phyloP scores from a whole-genome alignment of 306 rosid species.

The Glycine latifolia region DNA sequence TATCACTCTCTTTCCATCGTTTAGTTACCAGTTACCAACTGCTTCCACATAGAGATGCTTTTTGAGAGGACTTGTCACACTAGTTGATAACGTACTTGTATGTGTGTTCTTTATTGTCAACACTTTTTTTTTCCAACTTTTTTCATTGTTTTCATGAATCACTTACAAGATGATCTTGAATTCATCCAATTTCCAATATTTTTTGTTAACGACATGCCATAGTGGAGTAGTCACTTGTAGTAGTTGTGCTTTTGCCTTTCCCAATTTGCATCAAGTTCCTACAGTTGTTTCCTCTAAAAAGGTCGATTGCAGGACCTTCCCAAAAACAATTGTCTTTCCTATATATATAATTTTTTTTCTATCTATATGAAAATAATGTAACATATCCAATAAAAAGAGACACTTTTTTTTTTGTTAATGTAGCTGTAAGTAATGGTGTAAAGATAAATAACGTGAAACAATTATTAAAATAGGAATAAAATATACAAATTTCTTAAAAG shows the following conservation, averaged over 20 bases:
- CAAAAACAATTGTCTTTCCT: background rate
- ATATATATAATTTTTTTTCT: no score
- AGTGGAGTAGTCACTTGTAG: slow-evolving; percentile 40
- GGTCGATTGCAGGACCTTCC: slow-evolving; percentile 10
- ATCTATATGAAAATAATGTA: no score
- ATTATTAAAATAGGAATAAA: no score
- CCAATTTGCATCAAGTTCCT: slow-evolving; percentile 33
- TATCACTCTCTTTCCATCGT: background rate
- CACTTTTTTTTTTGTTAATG: no score
- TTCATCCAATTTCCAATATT: slow-evolving; percentile 15
- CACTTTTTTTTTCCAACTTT: background rate
- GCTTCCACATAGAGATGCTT: slow-evolving; percentile 4
- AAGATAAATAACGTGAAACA: no score
- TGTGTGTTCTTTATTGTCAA: background rate
- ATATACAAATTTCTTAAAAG: no score
- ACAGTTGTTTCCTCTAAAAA: slow-evolving; percentile 35
- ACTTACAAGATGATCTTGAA: background rate
- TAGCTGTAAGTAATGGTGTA: no score
- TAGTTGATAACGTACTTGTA: slow-evolving; percentile 2
- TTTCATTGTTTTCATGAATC: slow-evolving; percentile 11
- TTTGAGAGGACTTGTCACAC: slow-evolving; percentile 11
- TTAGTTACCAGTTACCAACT: slow-evolving; percentile 17
- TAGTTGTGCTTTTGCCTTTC: slow-evolving; percentile 40
- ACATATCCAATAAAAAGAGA: no score
- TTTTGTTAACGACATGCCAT: slow-evolving; percentile 30